Evolutionary conservation across 2,329 filamentous ascomycete species (phyloP).

Genomic region (Penicillium concentricum): DNA sequence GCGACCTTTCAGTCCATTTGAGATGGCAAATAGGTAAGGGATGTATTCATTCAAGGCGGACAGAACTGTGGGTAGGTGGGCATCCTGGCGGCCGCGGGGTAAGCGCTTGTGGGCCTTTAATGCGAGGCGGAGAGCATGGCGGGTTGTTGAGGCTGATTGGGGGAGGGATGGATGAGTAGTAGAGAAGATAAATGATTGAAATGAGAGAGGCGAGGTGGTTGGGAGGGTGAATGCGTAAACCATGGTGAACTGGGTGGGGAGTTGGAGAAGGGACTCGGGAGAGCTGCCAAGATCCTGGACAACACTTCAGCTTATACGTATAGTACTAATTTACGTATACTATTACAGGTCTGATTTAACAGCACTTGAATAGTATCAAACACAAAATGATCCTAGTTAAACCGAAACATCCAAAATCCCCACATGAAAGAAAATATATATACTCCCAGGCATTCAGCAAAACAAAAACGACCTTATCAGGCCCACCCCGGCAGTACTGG

Average conservation of each 20-base stretch:
- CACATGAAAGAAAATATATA: not conserved
- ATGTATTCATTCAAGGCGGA: slow-evolving; percentile 73
- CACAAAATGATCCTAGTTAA: not conserved
- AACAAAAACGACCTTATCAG: too few relatives aligned
- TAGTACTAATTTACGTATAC: too few relatives aligned
- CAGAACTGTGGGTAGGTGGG: slow-evolving; percentile 69
- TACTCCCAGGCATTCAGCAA: too few relatives aligned
- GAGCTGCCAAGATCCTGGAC: not conserved
- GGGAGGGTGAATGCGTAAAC: slow-evolving; percentile 86
- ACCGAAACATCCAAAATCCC: not conserved
- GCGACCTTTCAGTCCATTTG: slow-evolving; percentile 62
- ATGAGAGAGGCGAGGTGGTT: slow-evolving; percentile 83
- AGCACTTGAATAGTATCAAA: too few relatives aligned
- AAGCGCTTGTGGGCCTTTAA: slow-evolving; percentile 89
- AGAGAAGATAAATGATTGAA: slow-evolving; percentile 73
- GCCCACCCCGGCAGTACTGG: too few relatives aligned
- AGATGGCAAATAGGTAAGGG: slow-evolving; percentile 77
- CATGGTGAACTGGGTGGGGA: slow-evolving; percentile 55
- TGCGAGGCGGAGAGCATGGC: slow-evolving; percentile 76
- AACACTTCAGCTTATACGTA: too few relatives aligned
- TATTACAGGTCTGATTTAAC: not conserved
- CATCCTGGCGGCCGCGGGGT: slow-evolving; percentile 64
- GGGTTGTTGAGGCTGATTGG: slow-evolving; percentile 75
- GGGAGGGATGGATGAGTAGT: slow-evolving; percentile 87
- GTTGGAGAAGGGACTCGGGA: slow-evolving; percentile 12